phyloP scores from a whole-genome alignment of 257 asterid species.

The Striga asiatica region DNA sequence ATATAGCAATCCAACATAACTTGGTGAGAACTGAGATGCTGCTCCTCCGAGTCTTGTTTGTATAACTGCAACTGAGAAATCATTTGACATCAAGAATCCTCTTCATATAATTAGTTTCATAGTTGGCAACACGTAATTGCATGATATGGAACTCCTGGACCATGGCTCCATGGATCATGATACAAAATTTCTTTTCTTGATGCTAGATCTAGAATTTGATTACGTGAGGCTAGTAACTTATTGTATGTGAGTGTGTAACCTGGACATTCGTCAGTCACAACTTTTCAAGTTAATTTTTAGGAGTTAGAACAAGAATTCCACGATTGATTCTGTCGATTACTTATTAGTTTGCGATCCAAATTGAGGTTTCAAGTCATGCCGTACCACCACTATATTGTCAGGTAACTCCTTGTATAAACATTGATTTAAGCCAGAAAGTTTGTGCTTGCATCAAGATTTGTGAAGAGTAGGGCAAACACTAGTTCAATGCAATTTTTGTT shows the following conservation, averaged over 20 bases:
- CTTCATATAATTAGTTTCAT: too few relatives aligned
- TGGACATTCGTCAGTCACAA: background rate
- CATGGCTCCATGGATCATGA: background rate
- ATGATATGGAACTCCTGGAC: too few relatives aligned
- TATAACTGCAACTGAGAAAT: too few relatives aligned
- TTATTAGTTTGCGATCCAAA: background rate
- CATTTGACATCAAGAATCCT: background rate
- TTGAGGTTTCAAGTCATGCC: slow-evolving; percentile 1
- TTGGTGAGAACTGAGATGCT: too few relatives aligned
- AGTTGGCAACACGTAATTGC: background rate
- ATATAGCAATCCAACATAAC: too few relatives aligned
- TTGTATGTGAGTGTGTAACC: background rate
- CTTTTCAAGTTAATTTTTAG: background rate
- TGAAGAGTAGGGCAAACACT: background rate
- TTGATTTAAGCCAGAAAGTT: background rate
- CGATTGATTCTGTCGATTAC: background rate
- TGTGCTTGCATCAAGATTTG: slow-evolving; percentile 1
- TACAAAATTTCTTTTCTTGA: background rate
- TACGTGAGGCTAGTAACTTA: background rate
- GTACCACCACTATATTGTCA: background rate
- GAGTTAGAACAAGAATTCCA: background rate
- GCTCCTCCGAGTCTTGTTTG: too few relatives aligned
- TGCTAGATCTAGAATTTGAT: background rate
- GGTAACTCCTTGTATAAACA: background rate
- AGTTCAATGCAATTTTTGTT: background rate